Evolutionary conservation across 768 basidiomycete species (phyloP).

Genomic region (Pleurotus pulmonarius): DNA sequence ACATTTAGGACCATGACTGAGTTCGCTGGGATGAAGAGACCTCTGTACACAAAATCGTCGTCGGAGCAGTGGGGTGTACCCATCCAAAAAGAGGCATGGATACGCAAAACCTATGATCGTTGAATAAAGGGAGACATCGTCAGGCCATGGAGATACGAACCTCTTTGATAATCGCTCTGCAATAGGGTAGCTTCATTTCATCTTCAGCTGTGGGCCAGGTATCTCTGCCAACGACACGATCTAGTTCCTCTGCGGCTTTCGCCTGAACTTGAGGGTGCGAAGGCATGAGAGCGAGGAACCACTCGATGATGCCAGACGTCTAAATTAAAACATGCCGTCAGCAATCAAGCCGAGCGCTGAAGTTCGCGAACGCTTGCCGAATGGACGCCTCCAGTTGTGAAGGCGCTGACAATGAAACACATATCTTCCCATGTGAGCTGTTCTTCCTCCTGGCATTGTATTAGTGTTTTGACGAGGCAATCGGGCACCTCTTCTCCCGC

Average conservation of each 20-base stretch:
- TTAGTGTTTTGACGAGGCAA: constrained; percentile 28
- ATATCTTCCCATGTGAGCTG: constrained; percentile 26
- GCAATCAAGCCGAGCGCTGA: neutral
- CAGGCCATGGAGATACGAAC: neutral
- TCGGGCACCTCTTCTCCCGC: constrained; percentile 27
- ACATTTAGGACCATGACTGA: constrained; percentile 24
- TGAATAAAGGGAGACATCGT: neutral
- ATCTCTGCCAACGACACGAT: constrained; percentile 26
- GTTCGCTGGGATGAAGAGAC: constrained; percentile 25
- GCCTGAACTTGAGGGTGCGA: constrained; percentile 24
- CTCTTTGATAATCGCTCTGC: constrained; percentile 26
- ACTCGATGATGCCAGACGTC: constrained; percentile 30
- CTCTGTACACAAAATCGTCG: constrained; percentile 27
- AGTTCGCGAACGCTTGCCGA: constrained; percentile 19
- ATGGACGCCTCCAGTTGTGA: constrained; percentile 30
- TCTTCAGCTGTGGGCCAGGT: constrained; percentile 23
- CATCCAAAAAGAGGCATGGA: constrained; percentile 22
- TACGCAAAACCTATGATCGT: constrained; percentile 14
- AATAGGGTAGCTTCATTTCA: constrained; percentile 18
- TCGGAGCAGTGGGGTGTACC: constrained; percentile 22
- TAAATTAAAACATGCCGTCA: constrained; percentile 7
- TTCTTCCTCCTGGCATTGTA: constrained; percentile 23
- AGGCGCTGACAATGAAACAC: constrained; percentile 28
- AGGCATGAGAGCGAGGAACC: constrained; percentile 28
- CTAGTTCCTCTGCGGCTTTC: constrained; percentile 31